Percentiles rank a stretch among this genome's conserved stretches.
Evolutionary conservation across 345 rosid genomes (phyloP).

Genomic region (Abelmoschus esculentus): DNA sequence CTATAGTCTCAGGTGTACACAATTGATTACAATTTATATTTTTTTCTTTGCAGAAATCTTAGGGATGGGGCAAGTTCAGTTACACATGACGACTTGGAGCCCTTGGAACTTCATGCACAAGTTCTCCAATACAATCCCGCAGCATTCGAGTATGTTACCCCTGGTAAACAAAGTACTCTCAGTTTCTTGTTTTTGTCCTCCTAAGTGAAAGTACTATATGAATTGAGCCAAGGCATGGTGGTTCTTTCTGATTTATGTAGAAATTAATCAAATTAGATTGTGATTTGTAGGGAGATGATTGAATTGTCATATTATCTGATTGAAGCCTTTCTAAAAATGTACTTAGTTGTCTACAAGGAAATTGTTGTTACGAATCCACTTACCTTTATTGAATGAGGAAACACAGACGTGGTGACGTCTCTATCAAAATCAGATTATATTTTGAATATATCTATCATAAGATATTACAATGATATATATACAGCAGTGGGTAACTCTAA

Average conservation of each 20-base stretch:
- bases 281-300: background rate
- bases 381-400: background rate
- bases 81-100: slow-evolving; percentile 30
- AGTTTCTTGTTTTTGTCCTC: slow-evolving; percentile 16
- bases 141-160: slow-evolving; percentile 78
- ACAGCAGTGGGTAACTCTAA: too few species aligned
- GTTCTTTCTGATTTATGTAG: background rate
- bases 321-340: background rate
- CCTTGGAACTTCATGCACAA: slow-evolving; percentile 48
- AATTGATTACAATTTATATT: background rate
- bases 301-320: background rate
- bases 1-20: background rate
- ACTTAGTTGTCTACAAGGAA: background rate
- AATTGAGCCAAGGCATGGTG: background rate
- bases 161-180: slow-evolving; percentile 58
- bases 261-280: background rate
- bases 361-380: background rate
- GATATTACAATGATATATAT: too few species aligned
- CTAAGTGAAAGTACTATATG: background rate
- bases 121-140: slow-evolving; percentile 58
- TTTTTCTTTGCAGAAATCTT: slow-evolving; percentile 43
- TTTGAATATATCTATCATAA: too few species aligned
- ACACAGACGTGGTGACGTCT: background rate
- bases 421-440: too few species aligned
- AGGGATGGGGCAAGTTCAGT: slow-evolving; percentile 39